These are phyloP conservation scores for Wickerhamomyces sydowiorum DNA, from an alignment of 805 yeast genomes.

Conservation along the genomic window DNA sequence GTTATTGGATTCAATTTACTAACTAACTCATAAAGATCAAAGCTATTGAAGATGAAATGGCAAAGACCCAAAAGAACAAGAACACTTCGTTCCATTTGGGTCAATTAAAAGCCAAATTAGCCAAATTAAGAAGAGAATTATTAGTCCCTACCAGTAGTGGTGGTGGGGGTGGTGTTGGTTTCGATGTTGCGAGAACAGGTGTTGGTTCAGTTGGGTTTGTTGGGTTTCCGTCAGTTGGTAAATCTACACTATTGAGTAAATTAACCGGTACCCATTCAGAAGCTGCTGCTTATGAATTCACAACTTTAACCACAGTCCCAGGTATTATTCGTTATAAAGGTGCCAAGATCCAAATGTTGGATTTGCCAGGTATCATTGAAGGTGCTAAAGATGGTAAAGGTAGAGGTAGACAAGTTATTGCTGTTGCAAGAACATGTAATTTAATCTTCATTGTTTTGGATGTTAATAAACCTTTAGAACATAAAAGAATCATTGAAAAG, in stretches of 20 bases:
- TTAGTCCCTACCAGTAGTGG: constrained; percentile 66
- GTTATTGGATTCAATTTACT: background rate
- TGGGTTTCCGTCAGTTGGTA: constrained; percentile 93
- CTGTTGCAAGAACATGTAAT: constrained; percentile 98
- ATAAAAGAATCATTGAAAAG: constrained; percentile 87
- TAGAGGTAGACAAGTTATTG: constrained; percentile 94
- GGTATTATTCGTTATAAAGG: constrained; percentile 95
- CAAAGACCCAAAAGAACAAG: constrained; percentile 95
- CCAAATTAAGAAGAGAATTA: constrained; percentile 89
- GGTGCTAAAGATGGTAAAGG: constrained; percentile 92
- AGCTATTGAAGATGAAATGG: constrained; percentile 96
- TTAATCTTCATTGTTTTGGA: constrained; percentile 89
- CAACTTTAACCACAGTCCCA: constrained; percentile 95
- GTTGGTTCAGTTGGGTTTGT: constrained; percentile 96
- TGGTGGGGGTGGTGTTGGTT: constrained; percentile 90
- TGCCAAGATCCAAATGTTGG: constrained; percentile 94
- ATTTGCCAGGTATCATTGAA: constrained; percentile 85
- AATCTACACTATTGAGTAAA: constrained; percentile 77
- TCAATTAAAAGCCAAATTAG: constrained; percentile 92
- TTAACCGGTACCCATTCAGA: constrained; percentile 95
- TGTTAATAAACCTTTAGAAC: constrained; percentile 93
- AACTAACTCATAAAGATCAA: constrained; percentile 46
- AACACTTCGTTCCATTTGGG: constrained; percentile 97
- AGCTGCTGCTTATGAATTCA: constrained; percentile 97
- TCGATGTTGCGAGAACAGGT: constrained; percentile 98